These are phyloP conservation scores for Trifolium fragiferum DNA, from an alignment of 306 rosid species.

Conservation along the genomic window DNA sequence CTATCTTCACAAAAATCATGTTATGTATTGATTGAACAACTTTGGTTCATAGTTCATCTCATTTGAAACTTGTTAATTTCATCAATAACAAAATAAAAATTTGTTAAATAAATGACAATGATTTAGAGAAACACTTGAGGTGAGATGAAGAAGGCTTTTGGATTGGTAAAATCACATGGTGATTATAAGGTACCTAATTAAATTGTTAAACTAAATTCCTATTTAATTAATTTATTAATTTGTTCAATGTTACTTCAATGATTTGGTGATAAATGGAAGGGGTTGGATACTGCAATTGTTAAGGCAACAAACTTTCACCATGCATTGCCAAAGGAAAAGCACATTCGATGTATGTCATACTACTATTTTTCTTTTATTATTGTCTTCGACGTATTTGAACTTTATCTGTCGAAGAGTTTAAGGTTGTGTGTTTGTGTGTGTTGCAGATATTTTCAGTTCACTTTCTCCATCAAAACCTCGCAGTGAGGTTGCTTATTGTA, in stretches of 20 bases:
- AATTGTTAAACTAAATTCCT: neutral
- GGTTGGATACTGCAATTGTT: conserved; percentile 73
- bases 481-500: conserved; percentile 77
- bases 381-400: no score
- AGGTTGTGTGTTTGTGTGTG: neutral
- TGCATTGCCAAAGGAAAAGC: conserved; percentile 82
- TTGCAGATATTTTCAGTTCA: conserved; percentile 75
- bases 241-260: neutral
- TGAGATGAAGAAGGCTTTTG: conserved; percentile 69
- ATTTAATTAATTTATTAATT: neutral
- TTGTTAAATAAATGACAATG: neutral
- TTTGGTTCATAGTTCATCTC: neutral
- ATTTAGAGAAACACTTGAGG: conserved; percentile 36
- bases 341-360: conserved; percentile 60
- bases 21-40: neutral
- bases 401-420: no score
- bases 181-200: conserved; percentile 64
- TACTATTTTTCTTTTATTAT: neutral
- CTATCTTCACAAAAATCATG: neutral
- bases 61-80: neutral
- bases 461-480: conserved; percentile 85
- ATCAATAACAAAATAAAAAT: neutral
- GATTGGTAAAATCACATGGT: conserved; percentile 63
- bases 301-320: conserved; percentile 75
- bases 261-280: conserved; percentile 54